A percentile compares a stretch with the other conserved stretches of the same genome.
These are phyloP conservation scores for Straminergon stramineum DNA, from an alignment of 225 moss, liverwort and hornwort species.

Conservation along the genomic window DNA sequence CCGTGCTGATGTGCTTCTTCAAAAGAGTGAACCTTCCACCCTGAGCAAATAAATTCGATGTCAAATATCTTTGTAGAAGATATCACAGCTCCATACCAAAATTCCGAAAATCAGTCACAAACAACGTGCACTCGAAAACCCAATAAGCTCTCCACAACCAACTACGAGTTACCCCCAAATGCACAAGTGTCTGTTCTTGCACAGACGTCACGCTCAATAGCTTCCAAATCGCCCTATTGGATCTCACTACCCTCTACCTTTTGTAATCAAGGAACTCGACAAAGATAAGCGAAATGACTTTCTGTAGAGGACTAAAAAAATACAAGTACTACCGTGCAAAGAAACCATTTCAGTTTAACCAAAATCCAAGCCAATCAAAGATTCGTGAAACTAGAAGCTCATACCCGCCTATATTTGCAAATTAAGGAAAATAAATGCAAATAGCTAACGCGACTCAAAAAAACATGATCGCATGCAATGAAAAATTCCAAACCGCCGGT, in stretches of 20 bases:
- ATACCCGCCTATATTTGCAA: neutral
- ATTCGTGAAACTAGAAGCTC: neutral
- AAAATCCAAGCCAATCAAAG: neutral
- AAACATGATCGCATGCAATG: neutral
- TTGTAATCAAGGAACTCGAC: neutral
- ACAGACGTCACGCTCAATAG: neutral
- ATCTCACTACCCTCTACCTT: neutral
- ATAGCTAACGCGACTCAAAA: neutral
- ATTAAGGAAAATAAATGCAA: neutral
- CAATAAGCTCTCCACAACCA: neutral
- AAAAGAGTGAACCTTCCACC: neutral
- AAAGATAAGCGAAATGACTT: neutral
- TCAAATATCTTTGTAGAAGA: neutral
- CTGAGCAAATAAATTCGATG: neutral
- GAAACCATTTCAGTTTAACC: neutral
- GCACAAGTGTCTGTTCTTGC: neutral
- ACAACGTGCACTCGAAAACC: neutral
- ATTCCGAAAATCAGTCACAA: neutral
- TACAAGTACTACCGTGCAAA: neutral
- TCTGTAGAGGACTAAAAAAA: neutral
- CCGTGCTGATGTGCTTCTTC: conserved; percentile 3
- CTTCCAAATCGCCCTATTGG: neutral
- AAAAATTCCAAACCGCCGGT: neutral
- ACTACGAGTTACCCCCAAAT: neutral
- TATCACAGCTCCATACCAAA: neutral